phyloP scores from a whole-genome alignment of 1,139 yeast species.

The Candida tetrigidarum region DNA sequence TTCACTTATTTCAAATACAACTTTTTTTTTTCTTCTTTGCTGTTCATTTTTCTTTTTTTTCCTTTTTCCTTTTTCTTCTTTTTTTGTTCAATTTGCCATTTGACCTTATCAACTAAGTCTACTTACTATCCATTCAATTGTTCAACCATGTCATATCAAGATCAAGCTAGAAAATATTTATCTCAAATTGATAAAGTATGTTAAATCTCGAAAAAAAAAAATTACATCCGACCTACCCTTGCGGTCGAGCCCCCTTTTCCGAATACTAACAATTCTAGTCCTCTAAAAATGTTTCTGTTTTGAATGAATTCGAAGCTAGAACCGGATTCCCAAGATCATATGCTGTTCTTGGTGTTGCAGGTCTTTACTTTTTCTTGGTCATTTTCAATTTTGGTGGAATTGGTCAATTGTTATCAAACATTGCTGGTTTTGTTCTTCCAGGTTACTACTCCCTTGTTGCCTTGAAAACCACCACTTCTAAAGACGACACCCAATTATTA shows the following conservation, averaged over 20 bases:
- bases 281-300: conserved; percentile 30
- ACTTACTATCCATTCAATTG: background rate
- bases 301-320: conserved; percentile 61
- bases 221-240: background rate
- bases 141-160: conserved; percentile 30
- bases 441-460: conserved; percentile 90
- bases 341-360: conserved; percentile 69
- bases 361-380: conserved; percentile 70
- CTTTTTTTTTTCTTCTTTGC: background rate
- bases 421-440: conserved; percentile 90
- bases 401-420: conserved; percentile 90
- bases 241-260: background rate
- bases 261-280: conserved; percentile 26
- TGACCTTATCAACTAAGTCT: background rate
- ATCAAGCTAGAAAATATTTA: conserved; percentile 30
- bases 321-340: conserved; percentile 90
- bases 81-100: conserved; percentile 3
- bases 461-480: conserved; percentile 65
- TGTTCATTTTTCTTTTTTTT: conserved; percentile 2
- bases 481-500: conserved; percentile 84
- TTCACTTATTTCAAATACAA: background rate
- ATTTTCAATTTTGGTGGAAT: conserved; percentile 92
- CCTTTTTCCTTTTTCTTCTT: background rate
- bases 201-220: conserved; percentile 13
- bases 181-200: conserved; percentile 35